Evolutionary conservation across 2,329 filamentous ascomycete genomes (phyloP).

Genomic region (Metarhizium humberi): DNA sequence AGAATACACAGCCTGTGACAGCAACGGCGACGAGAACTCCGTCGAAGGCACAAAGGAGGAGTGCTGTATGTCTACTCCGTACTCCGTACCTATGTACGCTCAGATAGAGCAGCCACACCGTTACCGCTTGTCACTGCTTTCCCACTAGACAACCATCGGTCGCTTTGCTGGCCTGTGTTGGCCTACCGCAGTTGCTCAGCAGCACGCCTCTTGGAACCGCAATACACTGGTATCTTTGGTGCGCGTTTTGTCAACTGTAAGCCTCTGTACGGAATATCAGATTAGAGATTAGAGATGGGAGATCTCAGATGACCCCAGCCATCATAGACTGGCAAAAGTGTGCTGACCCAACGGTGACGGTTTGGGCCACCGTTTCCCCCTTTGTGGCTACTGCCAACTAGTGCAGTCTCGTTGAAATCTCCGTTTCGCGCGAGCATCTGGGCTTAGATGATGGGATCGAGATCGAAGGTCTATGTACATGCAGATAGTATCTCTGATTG

Average conservation of each 20-base stretch:
- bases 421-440: constrained; percentile 8
- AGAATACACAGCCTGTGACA: neutral
- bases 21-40: neutral
- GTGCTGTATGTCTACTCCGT: neutral
- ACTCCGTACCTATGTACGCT: neutral
- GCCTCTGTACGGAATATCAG: too few species aligned
- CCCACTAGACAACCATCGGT: too few species aligned
- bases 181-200: too few species aligned
- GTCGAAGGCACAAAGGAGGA: neutral
- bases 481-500: neutral
- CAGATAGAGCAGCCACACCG: neutral
- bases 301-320: too few species aligned
- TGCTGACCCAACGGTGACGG: neutral
- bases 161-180: too few species aligned
- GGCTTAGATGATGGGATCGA: constrained; percentile 6
- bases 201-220: too few species aligned
- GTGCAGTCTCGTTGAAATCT: constrained; percentile 4
- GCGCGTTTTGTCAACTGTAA: neutral
- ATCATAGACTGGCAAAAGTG: neutral
- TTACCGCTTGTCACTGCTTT: neutral
- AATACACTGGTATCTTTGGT: neutral
- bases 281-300: too few species aligned
- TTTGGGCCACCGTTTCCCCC: constrained; percentile 1
- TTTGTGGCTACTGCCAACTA: neutral
- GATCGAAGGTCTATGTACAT: constrained; percentile 4